phyloP scores from a whole-genome alignment of 1,284 basidiomycete species.

The Rhodotorula sp. region DNA sequence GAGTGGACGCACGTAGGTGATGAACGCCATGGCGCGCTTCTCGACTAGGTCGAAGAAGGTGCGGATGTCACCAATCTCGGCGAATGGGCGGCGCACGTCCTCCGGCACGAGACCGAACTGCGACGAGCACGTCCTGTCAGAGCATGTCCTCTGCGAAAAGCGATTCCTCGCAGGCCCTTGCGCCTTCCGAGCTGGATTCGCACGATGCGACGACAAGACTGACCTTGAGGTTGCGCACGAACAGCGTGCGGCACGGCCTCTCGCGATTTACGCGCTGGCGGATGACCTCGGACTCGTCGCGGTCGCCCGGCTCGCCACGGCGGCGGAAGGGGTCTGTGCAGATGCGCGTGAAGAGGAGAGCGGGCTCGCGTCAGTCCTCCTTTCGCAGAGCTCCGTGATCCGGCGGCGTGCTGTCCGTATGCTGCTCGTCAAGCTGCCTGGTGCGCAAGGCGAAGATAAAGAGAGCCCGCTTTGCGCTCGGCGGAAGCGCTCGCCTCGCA shows the following conservation, averaged over 20 bases:
- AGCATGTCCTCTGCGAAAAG: too few species aligned
- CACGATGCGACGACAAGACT: conserved; percentile 24
- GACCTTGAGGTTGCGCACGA: conserved; percentile 95
- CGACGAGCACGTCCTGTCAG: neutral
- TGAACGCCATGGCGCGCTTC: conserved; percentile 94
- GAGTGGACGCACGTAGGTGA: conserved; percentile 79
- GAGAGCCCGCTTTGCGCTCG: too few species aligned
- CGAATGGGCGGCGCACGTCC: conserved; percentile 80
- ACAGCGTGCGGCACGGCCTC: conserved; percentile 89
- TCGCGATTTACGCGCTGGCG: conserved; percentile 86
- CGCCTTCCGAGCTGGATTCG: neutral
- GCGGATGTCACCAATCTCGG: conserved; percentile 90
- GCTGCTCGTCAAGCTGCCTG: too few species aligned
- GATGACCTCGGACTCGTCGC: conserved; percentile 76
- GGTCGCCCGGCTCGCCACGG: conserved; percentile 12
- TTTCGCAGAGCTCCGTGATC: too few species aligned
- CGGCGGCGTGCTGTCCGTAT: too few species aligned
- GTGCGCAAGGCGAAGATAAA: too few species aligned
- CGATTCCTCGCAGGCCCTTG: neutral
- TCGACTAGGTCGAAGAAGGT: conserved; percentile 93
- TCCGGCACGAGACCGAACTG: conserved; percentile 89
- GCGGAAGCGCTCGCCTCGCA: too few species aligned
- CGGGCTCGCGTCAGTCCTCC: neutral
- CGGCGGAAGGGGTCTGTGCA: conserved; percentile 10
- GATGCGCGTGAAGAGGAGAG: neutral